phyloP scores from a whole-genome alignment of 345 rosid genomes.

The Salix arbutifolia region DNA sequence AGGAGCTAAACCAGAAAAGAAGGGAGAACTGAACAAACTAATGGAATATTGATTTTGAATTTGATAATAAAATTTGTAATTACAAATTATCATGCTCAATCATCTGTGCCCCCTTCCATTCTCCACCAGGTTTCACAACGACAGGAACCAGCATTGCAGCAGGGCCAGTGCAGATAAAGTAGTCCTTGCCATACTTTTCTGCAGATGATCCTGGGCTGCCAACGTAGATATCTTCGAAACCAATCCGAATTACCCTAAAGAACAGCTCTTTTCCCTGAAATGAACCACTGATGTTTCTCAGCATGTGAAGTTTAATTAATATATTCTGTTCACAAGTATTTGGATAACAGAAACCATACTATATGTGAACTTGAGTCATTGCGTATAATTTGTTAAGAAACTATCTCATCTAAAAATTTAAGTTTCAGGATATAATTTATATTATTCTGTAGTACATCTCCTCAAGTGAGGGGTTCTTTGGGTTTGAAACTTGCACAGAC shows the following conservation, averaged over 20 bases:
- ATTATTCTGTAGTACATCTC: accelerated
- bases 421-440: no score
- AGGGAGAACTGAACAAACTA: not conserved
- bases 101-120: constrained; percentile 84
- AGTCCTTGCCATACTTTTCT: constrained; percentile 59
- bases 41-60: not conserved
- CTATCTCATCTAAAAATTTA: no score
- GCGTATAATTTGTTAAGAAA: not conserved
- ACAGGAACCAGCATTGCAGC: constrained; percentile 73
- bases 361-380: not conserved
- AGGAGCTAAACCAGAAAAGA: not conserved
- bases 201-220: constrained; percentile 49
- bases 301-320: not conserved
- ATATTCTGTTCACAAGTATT: not conserved
- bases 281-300: not conserved
- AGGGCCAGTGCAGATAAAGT: constrained; percentile 79
- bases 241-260: constrained; percentile 72
- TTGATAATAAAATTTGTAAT: constrained; percentile 14
- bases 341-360: not conserved
- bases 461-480: accelerated
- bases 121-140: constrained; percentile 52
- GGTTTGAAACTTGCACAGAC: no score
- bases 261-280: constrained; percentile 69
- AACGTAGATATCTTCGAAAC: constrained; percentile 66
- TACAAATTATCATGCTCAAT: constrained; percentile 90